These are phyloP conservation scores for Capsicum pubescens DNA, from an alignment of 257 asterid genomes.

Conservation along the genomic window DNA sequence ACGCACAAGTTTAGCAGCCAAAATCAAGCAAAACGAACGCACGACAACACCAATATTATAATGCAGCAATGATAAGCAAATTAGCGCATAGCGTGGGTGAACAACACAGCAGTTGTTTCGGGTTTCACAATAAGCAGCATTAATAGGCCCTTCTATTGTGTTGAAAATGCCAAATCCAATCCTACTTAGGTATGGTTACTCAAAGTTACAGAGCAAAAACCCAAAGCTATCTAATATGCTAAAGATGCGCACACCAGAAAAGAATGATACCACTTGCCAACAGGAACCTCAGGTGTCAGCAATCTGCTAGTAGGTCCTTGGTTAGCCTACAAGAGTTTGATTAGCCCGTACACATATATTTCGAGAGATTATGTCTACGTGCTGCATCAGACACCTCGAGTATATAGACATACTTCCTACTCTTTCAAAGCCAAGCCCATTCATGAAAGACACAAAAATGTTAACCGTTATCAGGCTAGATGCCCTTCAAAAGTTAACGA, in stretches of 20 bases:
- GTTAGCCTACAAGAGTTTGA: neutral
- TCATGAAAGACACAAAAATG: neutral
- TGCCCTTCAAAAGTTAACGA: neutral
- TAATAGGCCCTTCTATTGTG: neutral
- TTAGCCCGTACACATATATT: neutral
- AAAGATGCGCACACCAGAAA: slow-evolving; percentile 9
- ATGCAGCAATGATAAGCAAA: neutral
- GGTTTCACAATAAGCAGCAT: neutral
- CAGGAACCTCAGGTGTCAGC: neutral
- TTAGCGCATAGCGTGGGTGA: neutral
- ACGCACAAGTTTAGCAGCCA: neutral
- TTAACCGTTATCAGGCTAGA: neutral
- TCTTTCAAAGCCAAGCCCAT: neutral
- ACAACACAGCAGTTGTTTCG: neutral
- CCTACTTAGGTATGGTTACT: neutral
- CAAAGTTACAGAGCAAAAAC: neutral
- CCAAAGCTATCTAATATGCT: neutral
- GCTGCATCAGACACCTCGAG: neutral
- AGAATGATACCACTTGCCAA: neutral
- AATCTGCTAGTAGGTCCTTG: neutral
- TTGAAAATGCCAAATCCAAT: neutral
- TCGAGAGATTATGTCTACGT: neutral
- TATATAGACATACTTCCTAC: neutral
- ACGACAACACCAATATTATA: neutral
- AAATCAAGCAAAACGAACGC: neutral